Base-by-base conservation (phyloP, 2,329 filamentous ascomycete genomes). In the Stachybotrys elegans region DNA sequence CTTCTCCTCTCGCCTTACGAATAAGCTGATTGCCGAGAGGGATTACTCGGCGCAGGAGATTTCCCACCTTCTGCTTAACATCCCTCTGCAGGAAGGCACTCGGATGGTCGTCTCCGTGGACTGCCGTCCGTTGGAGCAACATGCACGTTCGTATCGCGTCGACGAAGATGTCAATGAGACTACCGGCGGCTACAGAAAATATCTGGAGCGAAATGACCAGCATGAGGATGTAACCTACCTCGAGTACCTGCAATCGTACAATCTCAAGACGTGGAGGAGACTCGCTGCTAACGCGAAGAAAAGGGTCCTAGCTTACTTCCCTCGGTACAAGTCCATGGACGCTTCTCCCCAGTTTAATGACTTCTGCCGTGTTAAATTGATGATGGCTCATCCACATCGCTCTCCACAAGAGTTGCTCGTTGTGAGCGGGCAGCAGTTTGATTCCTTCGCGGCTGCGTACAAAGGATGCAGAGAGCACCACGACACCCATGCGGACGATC, bases 11-110 rank as follows among this genome's bases (percentile, higher is more conserved):
- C 31, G 32, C 21, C 32, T 43, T 4, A 43, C 37, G 32, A 43
- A 43, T 20, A 37, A 35, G 22, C 32, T 43, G 41, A 37, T 43
- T 37, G 34, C 42, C 19, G 42, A 43, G 42, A 38, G 42, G 16
- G 42, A 43, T 39, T 43, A 31, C 22, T 43, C 42, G 11, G 42
- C 34, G 23, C 42, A 39, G 22, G 42, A 43, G 35, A 39, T 43
- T 22, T 39, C 21, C 34, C 42, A 39, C 16, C 19, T 43, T 12
- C 34, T 39, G 42, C 34, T 39, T 21, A 43, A 43, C 22, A 38
- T 38, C 17, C 22, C 21, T 14, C 42, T 43, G 14, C 42, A 39
- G 23, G 42, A 43, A 39, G 42, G 42, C 21, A 43, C 42, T 6
- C 42, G 32, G 12, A 29, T 38, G 19, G 42, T 43, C 5, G 21